Evolutionary conservation across 2,329 filamentous ascomycete species (phyloP), one percentile per base, ranked within the genome.

Genomic region (Fusarium floridanum): DNA sequence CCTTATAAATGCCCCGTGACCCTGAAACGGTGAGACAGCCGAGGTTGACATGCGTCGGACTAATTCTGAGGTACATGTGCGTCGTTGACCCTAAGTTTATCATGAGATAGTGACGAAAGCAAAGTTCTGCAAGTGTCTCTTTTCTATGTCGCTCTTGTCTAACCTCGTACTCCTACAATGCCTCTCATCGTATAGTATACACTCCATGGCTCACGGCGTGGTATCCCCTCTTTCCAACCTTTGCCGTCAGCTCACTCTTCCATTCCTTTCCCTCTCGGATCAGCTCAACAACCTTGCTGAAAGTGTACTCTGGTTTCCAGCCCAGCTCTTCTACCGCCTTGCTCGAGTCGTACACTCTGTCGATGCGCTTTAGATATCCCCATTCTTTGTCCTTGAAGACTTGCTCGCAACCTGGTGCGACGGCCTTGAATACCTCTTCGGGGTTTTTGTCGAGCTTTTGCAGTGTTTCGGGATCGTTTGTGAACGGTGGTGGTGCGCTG

Each of bases 321-420:
- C 79, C 83, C 24, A 87, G 74, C 61, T 86, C 84, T n/a, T 73
- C 64, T 7, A 85, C 76, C 2, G 85, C 84, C 75, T 79, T 82
- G 62, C 80, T 77, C 14, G 84, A 84, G 71, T 87, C 85, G 67
- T 87, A 87, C 16, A 87, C 85, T 0, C 86, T 76, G 63, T 87
- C 85, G 20, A 87, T 73, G 39, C 85, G 76, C 17, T 67, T 57
- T 22, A 86, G 72, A 36, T 83, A 83, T 14, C 55, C 76, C 85
- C 85, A 87, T 1, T 79, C 80, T 55, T 75, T 77, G 5, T 70
- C 66, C 6, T 61, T 66, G 55, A 86, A 84, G 2, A 83, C 80
- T 1, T 66, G 71, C 6, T 72, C 76, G n/a, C 78, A 78, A 9
- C 65, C 79, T 0, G 82, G 81, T 5, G 79, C 77, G 0, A 76